A percentile compares a stretch with the other conserved stretches of the same genome.
These are phyloP conservation scores for Kwoniella mangroviensis DNA, from an alignment of 768 basidiomycete species.

Conservation along the genomic window DNA sequence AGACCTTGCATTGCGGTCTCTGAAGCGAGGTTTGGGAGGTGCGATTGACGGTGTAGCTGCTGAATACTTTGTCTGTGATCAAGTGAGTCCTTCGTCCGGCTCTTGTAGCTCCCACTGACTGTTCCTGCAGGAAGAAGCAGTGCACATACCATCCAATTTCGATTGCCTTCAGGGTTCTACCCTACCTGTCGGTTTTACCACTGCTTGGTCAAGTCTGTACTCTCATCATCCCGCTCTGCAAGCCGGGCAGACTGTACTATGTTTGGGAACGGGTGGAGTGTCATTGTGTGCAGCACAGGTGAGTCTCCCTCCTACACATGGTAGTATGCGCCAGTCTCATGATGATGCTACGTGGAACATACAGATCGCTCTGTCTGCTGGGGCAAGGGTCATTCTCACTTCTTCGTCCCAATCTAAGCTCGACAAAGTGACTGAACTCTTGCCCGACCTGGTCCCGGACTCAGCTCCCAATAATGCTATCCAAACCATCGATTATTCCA, in stretches of 20 bases:
- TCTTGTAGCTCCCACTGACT: not conserved
- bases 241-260: conserved; percentile 65
- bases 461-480: conserved; percentile 32
- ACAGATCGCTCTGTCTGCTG: conserved; percentile 68
- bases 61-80: conserved; percentile 50
- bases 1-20: conserved; percentile 38
- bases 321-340: not conserved
- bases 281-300: conserved; percentile 62
- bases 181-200: conserved; percentile 68
- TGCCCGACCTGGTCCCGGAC: conserved; percentile 61
- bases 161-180: conserved; percentile 71
- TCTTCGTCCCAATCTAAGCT: conserved; percentile 71
- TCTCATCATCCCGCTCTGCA: conserved; percentile 58
- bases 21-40: conserved; percentile 46
- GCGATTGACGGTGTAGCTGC: conserved; percentile 49
- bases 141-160: conserved; percentile 66
- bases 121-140: conserved; percentile 57
- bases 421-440: conserved; percentile 62
- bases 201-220: conserved; percentile 68
- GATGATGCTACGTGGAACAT: conserved; percentile 32
- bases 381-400: conserved; percentile 70
- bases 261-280: conserved; percentile 51
- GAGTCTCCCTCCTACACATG: conserved; percentile 1
- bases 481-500: conserved; percentile 67
- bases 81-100: conserved; percentile 6